Conservation (phyloP, 2,329 filamentous ascomycete species). For the Neophaeococcomyces mojaviensis region DNA sequence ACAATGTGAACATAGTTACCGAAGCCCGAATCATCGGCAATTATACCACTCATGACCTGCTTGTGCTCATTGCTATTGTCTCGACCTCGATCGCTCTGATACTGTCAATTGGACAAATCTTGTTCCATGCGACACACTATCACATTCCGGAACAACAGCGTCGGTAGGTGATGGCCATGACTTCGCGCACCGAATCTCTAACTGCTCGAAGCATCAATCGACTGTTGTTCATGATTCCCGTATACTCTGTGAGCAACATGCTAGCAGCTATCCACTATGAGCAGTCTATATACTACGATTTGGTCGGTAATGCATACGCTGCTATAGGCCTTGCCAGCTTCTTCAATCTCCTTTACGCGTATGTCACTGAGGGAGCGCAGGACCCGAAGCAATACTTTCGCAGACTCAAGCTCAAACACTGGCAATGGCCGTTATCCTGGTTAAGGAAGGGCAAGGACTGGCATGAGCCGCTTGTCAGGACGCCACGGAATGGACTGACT, state of each 20-base stretch:
- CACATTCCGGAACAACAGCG: constrained; percentile 51
- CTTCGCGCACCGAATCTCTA: neutral
- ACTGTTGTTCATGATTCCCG: constrained; percentile 76
- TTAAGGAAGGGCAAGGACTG: constrained; percentile 62
- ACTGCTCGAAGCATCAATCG: constrained; percentile 66
- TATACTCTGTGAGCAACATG: constrained; percentile 67
- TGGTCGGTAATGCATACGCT: constrained; percentile 76
- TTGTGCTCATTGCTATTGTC: neutral
- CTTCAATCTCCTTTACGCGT: constrained; percentile 72
- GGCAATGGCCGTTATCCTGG: constrained; percentile 67
- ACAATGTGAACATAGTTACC: neutral
- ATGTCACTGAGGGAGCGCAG: constrained; percentile 67
- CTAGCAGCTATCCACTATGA: constrained; percentile 65
- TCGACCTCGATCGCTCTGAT: constrained; percentile 33
- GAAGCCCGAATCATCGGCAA: neutral
- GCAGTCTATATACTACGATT: constrained; percentile 69
- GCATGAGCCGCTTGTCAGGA: constrained; percentile 59
- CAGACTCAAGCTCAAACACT: constrained; percentile 56
- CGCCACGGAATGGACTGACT: constrained; percentile 67
- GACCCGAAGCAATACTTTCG: constrained; percentile 75
- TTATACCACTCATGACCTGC: neutral
- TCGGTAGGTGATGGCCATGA: constrained; percentile 32
- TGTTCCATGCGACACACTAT: constrained; percentile 52
- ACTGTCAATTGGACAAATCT: constrained; percentile 45
- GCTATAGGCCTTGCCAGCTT: constrained; percentile 79